phyloP scores from a whole-genome alignment of 306 rosid genomes.

The Dalbergia cochinchinensis region DNA sequence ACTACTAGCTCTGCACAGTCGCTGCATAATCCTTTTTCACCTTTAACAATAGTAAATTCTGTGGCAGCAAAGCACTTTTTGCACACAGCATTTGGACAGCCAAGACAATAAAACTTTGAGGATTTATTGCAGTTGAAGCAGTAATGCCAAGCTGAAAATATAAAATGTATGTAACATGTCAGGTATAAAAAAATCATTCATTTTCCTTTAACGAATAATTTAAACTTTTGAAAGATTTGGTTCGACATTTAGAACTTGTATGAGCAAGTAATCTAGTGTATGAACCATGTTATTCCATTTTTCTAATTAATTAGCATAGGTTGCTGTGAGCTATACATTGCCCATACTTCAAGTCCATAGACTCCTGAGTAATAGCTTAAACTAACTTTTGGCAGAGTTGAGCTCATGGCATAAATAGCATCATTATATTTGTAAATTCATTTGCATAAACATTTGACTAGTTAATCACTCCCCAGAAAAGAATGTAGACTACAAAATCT shows the following conservation, averaged over 20 bases:
- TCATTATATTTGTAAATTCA: constrained; percentile 1
- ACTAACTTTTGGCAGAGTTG: no score
- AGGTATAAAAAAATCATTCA: neutral
- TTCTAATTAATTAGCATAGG: no score
- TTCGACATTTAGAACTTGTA: no score
- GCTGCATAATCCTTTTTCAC: constrained; percentile 62
- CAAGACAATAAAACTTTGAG: constrained; percentile 61
- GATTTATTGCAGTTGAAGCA: constrained; percentile 57
- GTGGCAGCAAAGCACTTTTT: constrained; percentile 48
- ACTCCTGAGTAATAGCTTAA: no score
- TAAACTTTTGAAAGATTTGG: no score
- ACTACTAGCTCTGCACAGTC: constrained; percentile 62
- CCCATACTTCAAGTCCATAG: no score
- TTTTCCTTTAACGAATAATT: no score
- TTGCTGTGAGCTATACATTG: no score
- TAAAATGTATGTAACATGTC: neutral
- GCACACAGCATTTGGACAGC: constrained; percentile 72
- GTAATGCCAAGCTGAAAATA: constrained; percentile 66
- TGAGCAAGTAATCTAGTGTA: no score
- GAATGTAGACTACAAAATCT: neutral
- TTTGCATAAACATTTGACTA: neutral
- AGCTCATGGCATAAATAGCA: neutral
- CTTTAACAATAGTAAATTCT: constrained; percentile 48
- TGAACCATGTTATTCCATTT: no score
- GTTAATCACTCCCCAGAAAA: neutral